Percentiles rank a stretch among this genome's conserved stretches.
These are phyloP conservation scores for Eutrema yunnanense DNA, from an alignment of 345 rosid genomes.

Conservation along the genomic window DNA sequence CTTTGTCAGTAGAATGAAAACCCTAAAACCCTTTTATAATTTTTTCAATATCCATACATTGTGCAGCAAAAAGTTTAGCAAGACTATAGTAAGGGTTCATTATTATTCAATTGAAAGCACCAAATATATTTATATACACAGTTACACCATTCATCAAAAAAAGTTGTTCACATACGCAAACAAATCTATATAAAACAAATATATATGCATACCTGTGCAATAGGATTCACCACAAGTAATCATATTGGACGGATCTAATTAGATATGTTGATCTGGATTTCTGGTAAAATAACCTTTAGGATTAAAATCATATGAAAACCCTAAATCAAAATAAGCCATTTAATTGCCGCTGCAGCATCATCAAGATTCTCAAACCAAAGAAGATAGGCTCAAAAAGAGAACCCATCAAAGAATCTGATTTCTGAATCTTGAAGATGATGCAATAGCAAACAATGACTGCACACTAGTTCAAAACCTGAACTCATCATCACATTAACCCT, in stretches of 20 bases:
- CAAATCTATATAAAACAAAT: background rate
- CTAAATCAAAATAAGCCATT: constrained; percentile 3
- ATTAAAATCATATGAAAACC: background rate
- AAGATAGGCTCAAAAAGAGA: constrained; percentile 10
- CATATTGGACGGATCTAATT: background rate
- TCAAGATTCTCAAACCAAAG: constrained; percentile 34
- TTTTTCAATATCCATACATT: background rate
- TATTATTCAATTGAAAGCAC: background rate
- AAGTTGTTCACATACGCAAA: background rate
- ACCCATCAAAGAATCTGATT: constrained; percentile 23
- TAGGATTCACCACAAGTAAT: background rate
- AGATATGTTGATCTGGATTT: background rate
- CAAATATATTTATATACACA: too few species aligned
- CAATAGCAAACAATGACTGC: constrained; percentile 31
- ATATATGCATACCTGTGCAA: constrained; percentile 3
- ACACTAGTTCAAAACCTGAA: background rate
- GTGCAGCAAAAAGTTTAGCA: background rate
- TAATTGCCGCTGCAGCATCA: constrained; percentile 34
- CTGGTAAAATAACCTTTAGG: background rate
- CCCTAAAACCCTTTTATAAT: background rate
- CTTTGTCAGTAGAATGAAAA: background rate
- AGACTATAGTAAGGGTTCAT: background rate
- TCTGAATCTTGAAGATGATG: constrained; percentile 35
- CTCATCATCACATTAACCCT: constrained; percentile 8
- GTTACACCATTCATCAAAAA: background rate